phyloP scores from a whole-genome alignment of 345 rosid species.

The Sonneratia caseolaris region DNA sequence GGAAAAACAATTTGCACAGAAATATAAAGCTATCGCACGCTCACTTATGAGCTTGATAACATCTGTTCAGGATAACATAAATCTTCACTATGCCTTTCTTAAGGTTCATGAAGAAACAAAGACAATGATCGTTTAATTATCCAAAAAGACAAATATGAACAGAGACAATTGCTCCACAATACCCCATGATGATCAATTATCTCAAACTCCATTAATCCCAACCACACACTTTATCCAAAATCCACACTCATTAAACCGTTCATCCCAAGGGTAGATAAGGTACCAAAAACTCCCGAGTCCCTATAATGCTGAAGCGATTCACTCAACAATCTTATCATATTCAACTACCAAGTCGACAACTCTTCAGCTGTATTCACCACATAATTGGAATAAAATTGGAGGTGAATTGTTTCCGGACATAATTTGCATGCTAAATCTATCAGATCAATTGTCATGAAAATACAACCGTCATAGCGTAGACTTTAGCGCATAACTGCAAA shows the following conservation, averaged over 20 bases:
- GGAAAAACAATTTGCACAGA: not conserved
- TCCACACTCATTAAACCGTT: not conserved
- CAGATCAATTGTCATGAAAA: not conserved
- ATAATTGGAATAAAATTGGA: not conserved
- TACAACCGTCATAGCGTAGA: not conserved
- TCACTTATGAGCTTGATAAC: not conserved
- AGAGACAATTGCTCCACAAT: not conserved
- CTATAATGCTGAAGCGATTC: not conserved
- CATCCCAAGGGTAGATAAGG: not conserved
- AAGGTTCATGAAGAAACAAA: not conserved
- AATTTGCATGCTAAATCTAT: not conserved
- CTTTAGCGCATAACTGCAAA: not conserved
- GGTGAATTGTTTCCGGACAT: not conserved
- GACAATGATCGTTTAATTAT: not conserved
- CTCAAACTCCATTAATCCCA: not conserved
- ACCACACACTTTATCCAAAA: not conserved
- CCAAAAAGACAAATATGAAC: not conserved
- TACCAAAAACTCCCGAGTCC: not conserved
- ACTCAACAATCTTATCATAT: not conserved
- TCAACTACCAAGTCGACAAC: not conserved
- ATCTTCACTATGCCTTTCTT: not conserved
- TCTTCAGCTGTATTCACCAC: not conserved
- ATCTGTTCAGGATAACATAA: not conserved
- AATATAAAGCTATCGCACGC: not conserved
- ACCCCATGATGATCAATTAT: too few relatives aligned